Conservation (phyloP, 176 grass and related monocot species). For the Hordeum marinum region DNA sequence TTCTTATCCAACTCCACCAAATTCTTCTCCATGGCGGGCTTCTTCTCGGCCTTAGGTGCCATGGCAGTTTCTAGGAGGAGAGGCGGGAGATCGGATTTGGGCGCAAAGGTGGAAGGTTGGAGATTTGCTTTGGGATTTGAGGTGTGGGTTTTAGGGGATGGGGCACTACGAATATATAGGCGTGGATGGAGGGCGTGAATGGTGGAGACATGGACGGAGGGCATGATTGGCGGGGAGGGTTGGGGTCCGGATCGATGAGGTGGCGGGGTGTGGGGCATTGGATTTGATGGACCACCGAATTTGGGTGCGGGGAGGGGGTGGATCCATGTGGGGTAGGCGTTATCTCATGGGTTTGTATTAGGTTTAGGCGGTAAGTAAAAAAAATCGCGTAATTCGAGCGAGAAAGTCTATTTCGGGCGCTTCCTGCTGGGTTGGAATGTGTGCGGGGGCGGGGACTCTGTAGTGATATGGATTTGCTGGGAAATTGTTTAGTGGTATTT, state of each 20-base stretch:
- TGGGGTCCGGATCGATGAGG: constrained; percentile 18
- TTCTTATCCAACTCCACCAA: too few relatives aligned
- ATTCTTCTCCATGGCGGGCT: not conserved
- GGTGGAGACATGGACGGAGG: too few relatives aligned
- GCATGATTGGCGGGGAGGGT: not conserved
- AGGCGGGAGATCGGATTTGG: not conserved
- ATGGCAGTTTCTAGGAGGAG: not conserved
- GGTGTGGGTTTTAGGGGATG: not conserved
- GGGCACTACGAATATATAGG: constrained; percentile 1
- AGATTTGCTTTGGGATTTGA: not conserved
- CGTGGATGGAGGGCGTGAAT: too few relatives aligned
- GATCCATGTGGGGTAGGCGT: not conserved
- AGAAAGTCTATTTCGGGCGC: not conserved
- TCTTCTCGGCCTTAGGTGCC: not conserved
- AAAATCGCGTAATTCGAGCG: not conserved
- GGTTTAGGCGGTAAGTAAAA: not conserved
- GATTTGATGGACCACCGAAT: constrained; percentile 2
- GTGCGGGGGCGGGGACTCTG: too few relatives aligned
- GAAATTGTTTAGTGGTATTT: too few relatives aligned
- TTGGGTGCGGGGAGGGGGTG: not conserved
- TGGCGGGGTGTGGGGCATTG: not conserved
- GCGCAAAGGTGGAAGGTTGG: not conserved
- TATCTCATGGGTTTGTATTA: not conserved
- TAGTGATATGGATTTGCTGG: too few relatives aligned
- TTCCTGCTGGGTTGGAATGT: not conserved